phyloP scores from a whole-genome alignment of 106 monocot genomes.

The Phalaenopsis aphrodite region DNA sequence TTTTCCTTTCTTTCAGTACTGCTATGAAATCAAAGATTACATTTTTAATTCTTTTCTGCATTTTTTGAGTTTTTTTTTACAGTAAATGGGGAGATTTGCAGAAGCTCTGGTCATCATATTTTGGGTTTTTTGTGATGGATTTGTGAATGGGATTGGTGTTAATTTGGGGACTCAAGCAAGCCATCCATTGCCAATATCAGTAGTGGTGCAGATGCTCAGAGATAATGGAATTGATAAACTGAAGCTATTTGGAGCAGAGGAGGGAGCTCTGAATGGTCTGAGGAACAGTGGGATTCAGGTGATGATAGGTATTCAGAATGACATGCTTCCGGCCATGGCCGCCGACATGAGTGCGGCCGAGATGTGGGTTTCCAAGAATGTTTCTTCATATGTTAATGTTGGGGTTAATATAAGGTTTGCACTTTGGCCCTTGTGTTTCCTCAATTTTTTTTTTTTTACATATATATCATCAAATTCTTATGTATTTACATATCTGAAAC shows the following conservation, averaged over 20 bases:
- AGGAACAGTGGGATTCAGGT: slow-evolving; percentile 52
- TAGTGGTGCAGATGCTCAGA: slow-evolving; percentile 61
- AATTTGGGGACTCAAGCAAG: slow-evolving; percentile 82
- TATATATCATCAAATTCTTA: too few species aligned
- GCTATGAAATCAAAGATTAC: not conserved
- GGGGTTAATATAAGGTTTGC: slow-evolving; percentile 68
- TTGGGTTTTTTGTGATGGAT: not conserved
- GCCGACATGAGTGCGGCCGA: slow-evolving; percentile 32
- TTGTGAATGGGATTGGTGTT: slow-evolving; percentile 44
- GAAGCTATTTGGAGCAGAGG: slow-evolving; percentile 79
- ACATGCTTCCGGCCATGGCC: slow-evolving; percentile 52
- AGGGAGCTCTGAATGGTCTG: slow-evolving; percentile 35
- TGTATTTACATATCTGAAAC: too few species aligned
- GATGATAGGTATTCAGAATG: slow-evolving; percentile 86
- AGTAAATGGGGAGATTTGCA: not conserved
- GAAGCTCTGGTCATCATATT: not conserved
- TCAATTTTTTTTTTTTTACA: too few species aligned
- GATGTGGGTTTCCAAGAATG: slow-evolving; percentile 64
- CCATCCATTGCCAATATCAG: slow-evolving; percentile 47
- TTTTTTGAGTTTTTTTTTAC: not conserved
- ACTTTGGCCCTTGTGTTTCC: too few species aligned
- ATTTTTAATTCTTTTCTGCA: not conserved
- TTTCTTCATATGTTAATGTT: slow-evolving; percentile 43
- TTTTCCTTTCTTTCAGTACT: not conserved
- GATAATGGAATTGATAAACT: slow-evolving; percentile 64